Evolutionary conservation across 768 basidiomycete species (phyloP).

Genomic region (Tulasnella sp.): DNA sequence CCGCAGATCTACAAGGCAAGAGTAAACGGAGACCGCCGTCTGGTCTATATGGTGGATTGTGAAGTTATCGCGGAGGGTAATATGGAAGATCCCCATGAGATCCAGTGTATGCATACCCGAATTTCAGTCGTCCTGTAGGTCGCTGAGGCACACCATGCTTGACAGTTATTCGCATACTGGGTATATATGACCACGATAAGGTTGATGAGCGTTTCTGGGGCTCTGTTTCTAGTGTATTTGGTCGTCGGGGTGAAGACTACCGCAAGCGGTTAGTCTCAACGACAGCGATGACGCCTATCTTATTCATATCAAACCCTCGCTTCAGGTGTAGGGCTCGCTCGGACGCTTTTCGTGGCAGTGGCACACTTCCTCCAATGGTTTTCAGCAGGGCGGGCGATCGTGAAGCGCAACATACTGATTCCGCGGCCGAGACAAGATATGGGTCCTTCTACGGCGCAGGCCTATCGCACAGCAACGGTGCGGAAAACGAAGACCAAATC

Average conservation of each 20-base stretch:
- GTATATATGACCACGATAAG: background rate
- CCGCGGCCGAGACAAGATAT: background rate
- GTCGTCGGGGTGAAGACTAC: background rate
- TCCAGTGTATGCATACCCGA: too few relatives aligned
- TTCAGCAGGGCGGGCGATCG: too few relatives aligned
- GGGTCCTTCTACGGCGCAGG: background rate
- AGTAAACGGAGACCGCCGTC: too few relatives aligned
- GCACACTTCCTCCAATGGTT: too few relatives aligned
- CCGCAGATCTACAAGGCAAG: too few relatives aligned
- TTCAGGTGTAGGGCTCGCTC: background rate
- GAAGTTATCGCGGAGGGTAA: too few relatives aligned
- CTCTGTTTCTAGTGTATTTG: background rate
- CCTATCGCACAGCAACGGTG: background rate
- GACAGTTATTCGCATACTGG: constrained; percentile 1
- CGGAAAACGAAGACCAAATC: background rate
- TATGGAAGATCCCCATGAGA: too few relatives aligned
- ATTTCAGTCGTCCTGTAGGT: too few relatives aligned
- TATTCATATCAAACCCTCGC: too few relatives aligned
- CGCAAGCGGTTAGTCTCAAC: background rate
- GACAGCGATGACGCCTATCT: background rate
- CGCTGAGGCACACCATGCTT: too few relatives aligned
- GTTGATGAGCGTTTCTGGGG: background rate
- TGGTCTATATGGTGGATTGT: too few relatives aligned
- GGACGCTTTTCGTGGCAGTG: background rate
- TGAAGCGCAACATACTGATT: background rate